phyloP scores from a whole-genome alignment of 257 asterid genomes.

The Anisodus acutangulus region DNA sequence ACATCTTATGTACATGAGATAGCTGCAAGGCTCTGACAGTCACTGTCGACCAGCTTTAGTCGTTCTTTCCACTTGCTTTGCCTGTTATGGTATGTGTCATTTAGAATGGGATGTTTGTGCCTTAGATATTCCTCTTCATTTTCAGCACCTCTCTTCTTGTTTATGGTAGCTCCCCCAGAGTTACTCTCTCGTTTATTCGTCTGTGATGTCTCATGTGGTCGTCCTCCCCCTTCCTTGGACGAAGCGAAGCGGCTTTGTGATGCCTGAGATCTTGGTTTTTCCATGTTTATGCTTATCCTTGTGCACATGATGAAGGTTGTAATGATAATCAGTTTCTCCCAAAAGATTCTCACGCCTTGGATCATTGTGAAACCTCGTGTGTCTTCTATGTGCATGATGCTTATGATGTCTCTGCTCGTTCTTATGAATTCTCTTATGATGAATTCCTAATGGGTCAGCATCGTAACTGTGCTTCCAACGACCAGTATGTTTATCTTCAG shows the following conservation, averaged over 20 bases:
- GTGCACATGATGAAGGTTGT: conserved; percentile 75
- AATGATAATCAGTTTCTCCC: conserved; percentile 56
- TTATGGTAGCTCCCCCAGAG: conserved; percentile 31
- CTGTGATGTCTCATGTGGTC: conserved; percentile 46
- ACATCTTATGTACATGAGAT: conserved; percentile 20
- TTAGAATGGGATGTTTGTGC: conserved; percentile 32
- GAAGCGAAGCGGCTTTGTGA: conserved; percentile 41
- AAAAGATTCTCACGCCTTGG: conserved; percentile 42
- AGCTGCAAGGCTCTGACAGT: conserved; percentile 15
- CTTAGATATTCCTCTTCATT: conserved; percentile 39
- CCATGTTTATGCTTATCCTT: conserved; percentile 72
- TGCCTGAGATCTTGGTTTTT: conserved; percentile 50
- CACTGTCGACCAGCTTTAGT: not conserved
- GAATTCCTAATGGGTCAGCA: conserved; percentile 39
- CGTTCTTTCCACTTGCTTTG: conserved; percentile 36
- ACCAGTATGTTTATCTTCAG: conserved; percentile 36
- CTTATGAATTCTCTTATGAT: conserved; percentile 44
- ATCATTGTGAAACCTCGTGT: conserved; percentile 37
- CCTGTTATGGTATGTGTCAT: conserved; percentile 28
- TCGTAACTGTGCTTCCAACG: conserved; percentile 40
- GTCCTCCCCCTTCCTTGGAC: conserved; percentile 42
- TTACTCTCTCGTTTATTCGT: conserved; percentile 46
- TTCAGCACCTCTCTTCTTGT: conserved; percentile 30
- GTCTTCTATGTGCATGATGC: conserved; percentile 50
- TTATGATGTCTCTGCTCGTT: conserved; percentile 52